A percentile compares a stretch with the other conserved stretches of the same genome.
Conservation (phyloP, 2,329 filamentous ascomycete genomes). For the Colletotrichum incanum region DNA sequence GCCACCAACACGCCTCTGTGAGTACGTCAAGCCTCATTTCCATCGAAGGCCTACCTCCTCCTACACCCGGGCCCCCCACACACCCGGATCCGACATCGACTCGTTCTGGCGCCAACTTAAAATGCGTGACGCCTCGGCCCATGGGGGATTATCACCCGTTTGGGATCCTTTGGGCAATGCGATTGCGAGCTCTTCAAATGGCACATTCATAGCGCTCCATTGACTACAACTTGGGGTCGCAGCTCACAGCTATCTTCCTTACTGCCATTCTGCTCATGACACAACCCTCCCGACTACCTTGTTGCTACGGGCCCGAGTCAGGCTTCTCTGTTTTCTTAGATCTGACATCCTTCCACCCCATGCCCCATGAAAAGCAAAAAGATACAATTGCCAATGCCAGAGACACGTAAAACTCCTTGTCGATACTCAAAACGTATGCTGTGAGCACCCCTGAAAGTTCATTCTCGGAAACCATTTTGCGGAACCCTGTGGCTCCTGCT, state of each 20-base stretch:
- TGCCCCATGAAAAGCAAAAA: slow-evolving; percentile 58
- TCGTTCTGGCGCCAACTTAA: not conserved
- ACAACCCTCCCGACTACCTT: not conserved
- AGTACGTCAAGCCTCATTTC: not conserved
- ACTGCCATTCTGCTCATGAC: not conserved
- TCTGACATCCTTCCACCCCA: slow-evolving; percentile 64
- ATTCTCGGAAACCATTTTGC: slow-evolving; percentile 49
- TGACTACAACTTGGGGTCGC: not conserved
- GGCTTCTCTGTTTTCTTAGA: slow-evolving; percentile 47
- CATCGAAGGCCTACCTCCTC: not conserved
- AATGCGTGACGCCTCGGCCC: too few species aligned
- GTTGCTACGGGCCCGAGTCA: slow-evolving; percentile 14
- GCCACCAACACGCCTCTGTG: not conserved
- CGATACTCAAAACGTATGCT: slow-evolving; percentile 57
- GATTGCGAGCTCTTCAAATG: not conserved
- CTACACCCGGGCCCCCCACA: not conserved
- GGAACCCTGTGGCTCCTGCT: slow-evolving; percentile 60
- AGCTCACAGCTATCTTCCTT: not conserved
- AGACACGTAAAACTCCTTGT: slow-evolving; percentile 50
- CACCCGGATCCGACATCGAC: not conserved
- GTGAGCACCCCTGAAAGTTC: slow-evolving; percentile 55
- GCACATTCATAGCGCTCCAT: not conserved
- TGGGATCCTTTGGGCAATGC: not conserved
- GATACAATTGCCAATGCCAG: slow-evolving; percentile 50
- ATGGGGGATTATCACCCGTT: not conserved